Conservation (phyloP, 2,329 filamentous ascomycete genomes). For the Shiraia sp. region DNA sequence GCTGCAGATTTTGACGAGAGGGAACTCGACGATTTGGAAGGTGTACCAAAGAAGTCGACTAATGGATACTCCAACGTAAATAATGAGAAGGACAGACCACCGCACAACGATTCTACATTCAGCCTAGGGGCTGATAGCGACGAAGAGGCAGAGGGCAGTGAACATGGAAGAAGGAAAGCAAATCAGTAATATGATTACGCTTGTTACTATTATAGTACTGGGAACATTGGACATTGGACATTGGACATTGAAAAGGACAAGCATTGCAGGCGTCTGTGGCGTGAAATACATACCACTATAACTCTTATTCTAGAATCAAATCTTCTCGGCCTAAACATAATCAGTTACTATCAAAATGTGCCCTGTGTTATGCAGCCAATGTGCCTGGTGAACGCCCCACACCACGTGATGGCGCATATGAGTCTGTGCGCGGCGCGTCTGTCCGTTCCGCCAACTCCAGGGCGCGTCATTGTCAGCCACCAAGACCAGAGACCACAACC, state of each 20-base stretch:
- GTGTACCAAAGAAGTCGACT: slow-evolving; percentile 23
- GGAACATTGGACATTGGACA: background rate
- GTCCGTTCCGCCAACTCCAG: slow-evolving; percentile 9
- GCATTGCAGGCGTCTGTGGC: slow-evolving; percentile 17
- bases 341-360: too few relatives aligned
- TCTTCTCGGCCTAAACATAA: background rate
- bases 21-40: slow-evolving; percentile 60
- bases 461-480: slow-evolving; percentile 39
- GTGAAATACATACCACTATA: slow-evolving; percentile 1
- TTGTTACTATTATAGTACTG: slow-evolving; percentile 1
- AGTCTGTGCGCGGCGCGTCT: slow-evolving; percentile 22
- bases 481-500: slow-evolving; percentile 25
- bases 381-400: slow-evolving; percentile 6
- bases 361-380: too few relatives aligned
- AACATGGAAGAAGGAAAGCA: slow-evolving; percentile 38
- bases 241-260: slow-evolving; percentile 6
- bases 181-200: slow-evolving; percentile 6
- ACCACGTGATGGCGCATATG: slow-evolving; percentile 7
- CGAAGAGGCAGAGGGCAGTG: slow-evolving; percentile 39
- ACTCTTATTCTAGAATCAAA: background rate
- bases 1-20: slow-evolving; percentile 65
- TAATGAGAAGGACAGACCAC: slow-evolving; percentile 33
- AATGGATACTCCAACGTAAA: slow-evolving; percentile 29
- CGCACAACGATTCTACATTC: slow-evolving; percentile 48
- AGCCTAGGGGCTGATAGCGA: slow-evolving; percentile 53